Percentiles rank a stretch among this genome's conserved stretches.
phyloP scores from a whole-genome alignment of 345 rosid species.

The Linum tenue region DNA sequence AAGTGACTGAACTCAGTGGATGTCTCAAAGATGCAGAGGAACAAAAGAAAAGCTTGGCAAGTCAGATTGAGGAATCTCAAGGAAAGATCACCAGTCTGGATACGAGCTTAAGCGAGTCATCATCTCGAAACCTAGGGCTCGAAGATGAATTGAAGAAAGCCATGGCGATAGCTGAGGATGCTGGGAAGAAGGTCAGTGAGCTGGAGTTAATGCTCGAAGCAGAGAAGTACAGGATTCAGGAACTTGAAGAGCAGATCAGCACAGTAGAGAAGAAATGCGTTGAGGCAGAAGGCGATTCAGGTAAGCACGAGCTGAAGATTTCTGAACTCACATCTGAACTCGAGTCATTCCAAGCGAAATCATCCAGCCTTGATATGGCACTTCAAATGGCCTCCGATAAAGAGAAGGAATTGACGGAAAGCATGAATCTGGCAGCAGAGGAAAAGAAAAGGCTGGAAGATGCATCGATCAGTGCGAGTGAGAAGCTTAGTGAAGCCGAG shows the following conservation, averaged over 20 bases:
- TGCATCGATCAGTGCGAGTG: slow-evolving; percentile 32
- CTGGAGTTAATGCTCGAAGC: slow-evolving; percentile 84
- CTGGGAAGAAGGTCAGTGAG: slow-evolving; percentile 62
- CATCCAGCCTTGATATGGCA: slow-evolving; percentile 65
- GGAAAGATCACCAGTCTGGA: slow-evolving; percentile 46
- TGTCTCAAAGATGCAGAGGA: slow-evolving; percentile 46
- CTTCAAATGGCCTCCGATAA: slow-evolving; percentile 50
- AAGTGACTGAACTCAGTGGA: slow-evolving; percentile 42
- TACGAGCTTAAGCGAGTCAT: slow-evolving; percentile 21
- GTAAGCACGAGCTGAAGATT: slow-evolving; percentile 37
- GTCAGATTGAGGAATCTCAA: slow-evolving; percentile 41
- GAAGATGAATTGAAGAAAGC: slow-evolving; percentile 49
- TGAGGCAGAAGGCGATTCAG: slow-evolving; percentile 58
- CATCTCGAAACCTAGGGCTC: slow-evolving; percentile 40
- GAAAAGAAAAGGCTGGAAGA: slow-evolving; percentile 74
- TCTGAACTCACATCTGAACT: slow-evolving; percentile 63
- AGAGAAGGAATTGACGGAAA: slow-evolving; percentile 52
- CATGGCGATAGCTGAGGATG: slow-evolving; percentile 35
- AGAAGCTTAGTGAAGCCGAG: slow-evolving; percentile 63
- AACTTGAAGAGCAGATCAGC: slow-evolving; percentile 74
- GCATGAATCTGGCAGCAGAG: slow-evolving; percentile 37
- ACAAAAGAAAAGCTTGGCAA: slow-evolving; percentile 41
- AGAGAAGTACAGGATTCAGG: slow-evolving; percentile 81
- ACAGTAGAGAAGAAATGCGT: slow-evolving; percentile 55
- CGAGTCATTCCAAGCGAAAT: slow-evolving; percentile 54